These are phyloP conservation scores for Prunella vulgaris DNA, from an alignment of 257 asterid genomes.

Conservation along the genomic window DNA sequence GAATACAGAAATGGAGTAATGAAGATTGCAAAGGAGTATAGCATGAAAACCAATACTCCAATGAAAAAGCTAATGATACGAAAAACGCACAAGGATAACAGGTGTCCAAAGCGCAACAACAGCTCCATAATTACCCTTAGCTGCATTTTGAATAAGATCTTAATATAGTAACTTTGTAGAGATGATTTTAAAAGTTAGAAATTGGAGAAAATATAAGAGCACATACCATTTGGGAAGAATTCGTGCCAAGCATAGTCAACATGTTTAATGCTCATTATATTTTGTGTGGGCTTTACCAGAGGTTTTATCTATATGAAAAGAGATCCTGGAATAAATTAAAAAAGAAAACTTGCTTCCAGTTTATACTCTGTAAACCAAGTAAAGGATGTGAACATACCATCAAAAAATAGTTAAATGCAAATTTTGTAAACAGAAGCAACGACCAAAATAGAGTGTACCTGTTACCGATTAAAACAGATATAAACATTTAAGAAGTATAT, in stretches of 20 bases:
- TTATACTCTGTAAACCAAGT: slow-evolving; percentile 14
- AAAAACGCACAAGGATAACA: slow-evolving; percentile 50
- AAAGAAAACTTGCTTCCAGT: background rate
- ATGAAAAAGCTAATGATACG: slow-evolving; percentile 17
- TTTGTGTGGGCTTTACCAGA: slow-evolving; percentile 65
- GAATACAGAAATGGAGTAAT: background rate
- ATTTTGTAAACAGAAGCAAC: slow-evolving; percentile 57
- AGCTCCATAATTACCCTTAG: slow-evolving; percentile 54
- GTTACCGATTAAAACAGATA: slow-evolving; percentile 23
- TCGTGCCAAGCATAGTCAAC: slow-evolving; percentile 78
- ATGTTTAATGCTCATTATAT: slow-evolving; percentile 48
- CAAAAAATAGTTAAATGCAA: slow-evolving; percentile 57
- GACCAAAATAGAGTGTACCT: slow-evolving; percentile 81
- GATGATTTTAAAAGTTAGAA: slow-evolving; percentile 9
- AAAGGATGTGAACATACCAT: slow-evolving; percentile 39
- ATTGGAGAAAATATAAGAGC: background rate
- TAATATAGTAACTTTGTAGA: slow-evolving; percentile 18
- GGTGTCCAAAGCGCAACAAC: slow-evolving; percentile 67
- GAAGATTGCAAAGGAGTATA: background rate
- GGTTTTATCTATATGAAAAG: slow-evolving; percentile 60
- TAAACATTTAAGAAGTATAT: slow-evolving; percentile 1
- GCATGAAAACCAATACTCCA: background rate
- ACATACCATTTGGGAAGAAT: slow-evolving; percentile 61
- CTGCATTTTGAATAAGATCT: slow-evolving; percentile 41
- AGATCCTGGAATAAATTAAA: slow-evolving; percentile 23